Base-by-base conservation (phyloP, 2,329 filamentous ascomycete species). In the Immersiporthe knoxdaviesiana region DNA sequence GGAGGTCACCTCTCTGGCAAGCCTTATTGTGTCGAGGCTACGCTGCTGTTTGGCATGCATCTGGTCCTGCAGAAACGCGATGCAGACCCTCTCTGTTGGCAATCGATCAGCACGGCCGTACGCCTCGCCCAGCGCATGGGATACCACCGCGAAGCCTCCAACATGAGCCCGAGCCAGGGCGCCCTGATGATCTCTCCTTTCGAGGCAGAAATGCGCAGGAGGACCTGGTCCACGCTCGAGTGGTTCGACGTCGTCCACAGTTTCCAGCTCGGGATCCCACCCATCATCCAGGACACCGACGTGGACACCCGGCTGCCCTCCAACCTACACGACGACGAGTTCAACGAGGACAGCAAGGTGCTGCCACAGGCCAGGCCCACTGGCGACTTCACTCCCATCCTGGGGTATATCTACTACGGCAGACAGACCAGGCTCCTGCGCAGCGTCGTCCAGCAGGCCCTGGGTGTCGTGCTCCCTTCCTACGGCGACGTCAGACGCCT, bases 101-200 rank as follows among this genome's bases (percentile, higher is more conserved):
- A 82, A 5, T 78, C 84, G 30, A 83, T 84, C 71, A 80, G 80
- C 54, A 77, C 85, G 24, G 79, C 81, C 6, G 79, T 81, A 2
- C 81, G 84, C 7, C 79, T 86, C 30, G 84, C 84, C 5, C 84
- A 86, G 74, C 80, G 82, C 8, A 81, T 84, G 75, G 84, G 84
- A 18, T 86, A 86, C 68, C 84, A 86, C 69, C 81, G 84, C 44
- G 83, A 85, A 54, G 79, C 82, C 4, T 76, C 77, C 32, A 79
- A 80, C 71, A 76, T 85, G 3, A 77, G 79, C 10, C 68, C 72
- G 14, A 78, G 74, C 64, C 77, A 32, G 66, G 39, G 12, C 50
- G 30, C 35, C 37, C 67, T 59, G 67, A 65, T 6, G 27, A 63
- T 85, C 41, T 81, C 80, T 1, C 80, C 83, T 0, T 86, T 86